Conservation (phyloP, 1,284 basidiomycete species). For the Polyporus tsugae region DNA sequence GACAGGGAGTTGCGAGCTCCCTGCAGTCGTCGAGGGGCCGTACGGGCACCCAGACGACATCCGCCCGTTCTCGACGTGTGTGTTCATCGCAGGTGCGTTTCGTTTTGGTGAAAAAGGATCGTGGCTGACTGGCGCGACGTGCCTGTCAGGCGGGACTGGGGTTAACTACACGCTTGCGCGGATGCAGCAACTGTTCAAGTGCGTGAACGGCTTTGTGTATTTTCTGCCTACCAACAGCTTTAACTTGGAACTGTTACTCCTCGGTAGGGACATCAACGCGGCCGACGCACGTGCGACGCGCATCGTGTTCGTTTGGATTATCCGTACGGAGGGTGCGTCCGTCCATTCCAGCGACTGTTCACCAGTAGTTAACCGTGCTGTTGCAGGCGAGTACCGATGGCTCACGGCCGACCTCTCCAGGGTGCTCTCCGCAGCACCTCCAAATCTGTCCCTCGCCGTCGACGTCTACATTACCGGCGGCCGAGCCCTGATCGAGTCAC, state of each 20-base stretch:
- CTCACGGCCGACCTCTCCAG: slow-evolving; percentile 30
- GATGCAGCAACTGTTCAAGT: slow-evolving; percentile 52
- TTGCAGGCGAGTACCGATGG: slow-evolving; percentile 35
- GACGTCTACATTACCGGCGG: slow-evolving; percentile 34
- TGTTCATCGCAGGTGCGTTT: slow-evolving; percentile 55
- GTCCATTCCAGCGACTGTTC: too few species aligned
- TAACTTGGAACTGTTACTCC: background rate
- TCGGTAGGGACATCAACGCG: slow-evolving; percentile 35
- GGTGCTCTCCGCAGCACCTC: slow-evolving; percentile 24
- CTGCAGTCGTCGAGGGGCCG: slow-evolving; percentile 59
- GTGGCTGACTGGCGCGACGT: slow-evolving; percentile 3
- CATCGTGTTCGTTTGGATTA: slow-evolving; percentile 52
- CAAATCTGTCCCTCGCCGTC: slow-evolving; percentile 28
- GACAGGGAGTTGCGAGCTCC: slow-evolving; percentile 40
- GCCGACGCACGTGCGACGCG: slow-evolving; percentile 39
- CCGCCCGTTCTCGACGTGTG: slow-evolving; percentile 48
- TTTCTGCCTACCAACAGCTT: too few species aligned
- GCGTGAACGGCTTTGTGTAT: slow-evolving; percentile 18
- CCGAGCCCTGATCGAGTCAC: background rate
- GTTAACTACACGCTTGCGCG: slow-evolving; percentile 55
- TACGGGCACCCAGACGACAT: slow-evolving; percentile 56
- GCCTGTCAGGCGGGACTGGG: slow-evolving; percentile 51
- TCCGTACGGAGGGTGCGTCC: slow-evolving; percentile 47
- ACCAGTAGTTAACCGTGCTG: background rate
- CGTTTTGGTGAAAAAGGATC: background rate